A percentile compares a stretch with the other conserved stretches of the same genome.
These are phyloP conservation scores for Grifola frondosa DNA, from an alignment of 1,284 basidiomycete genomes.

Conservation along the genomic window DNA sequence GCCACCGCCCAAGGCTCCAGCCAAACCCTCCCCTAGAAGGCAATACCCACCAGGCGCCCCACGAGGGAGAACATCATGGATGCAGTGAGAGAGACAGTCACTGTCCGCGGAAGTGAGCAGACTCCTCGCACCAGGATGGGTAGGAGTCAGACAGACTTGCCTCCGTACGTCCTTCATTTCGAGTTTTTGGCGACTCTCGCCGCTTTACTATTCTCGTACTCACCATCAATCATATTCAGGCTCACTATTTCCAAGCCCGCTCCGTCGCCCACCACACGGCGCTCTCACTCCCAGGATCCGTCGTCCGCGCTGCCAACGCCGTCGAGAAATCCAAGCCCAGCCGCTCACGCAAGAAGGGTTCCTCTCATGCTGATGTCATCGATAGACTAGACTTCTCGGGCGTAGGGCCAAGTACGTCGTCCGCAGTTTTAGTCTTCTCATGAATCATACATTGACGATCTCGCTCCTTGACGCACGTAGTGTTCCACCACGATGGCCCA, in stretches of 20 bases:
- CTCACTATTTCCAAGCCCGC: conserved; percentile 30
- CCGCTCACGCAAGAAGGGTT: conserved; percentile 62
- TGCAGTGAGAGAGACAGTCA: conserved; percentile 66
- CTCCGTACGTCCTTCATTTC: conserved; percentile 34
- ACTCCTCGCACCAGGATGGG: conserved; percentile 42
- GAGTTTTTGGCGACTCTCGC: conserved; percentile 7
- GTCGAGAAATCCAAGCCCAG: conserved; percentile 54
- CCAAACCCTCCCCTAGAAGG: conserved; percentile 28
- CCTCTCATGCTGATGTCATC: conserved; percentile 65
- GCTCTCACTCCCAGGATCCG: conserved; percentile 74
- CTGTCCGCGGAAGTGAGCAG: conserved; percentile 38
- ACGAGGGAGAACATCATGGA: conserved; percentile 48
- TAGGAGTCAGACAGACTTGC: conserved; percentile 45
- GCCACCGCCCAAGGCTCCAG: conserved; percentile 38
- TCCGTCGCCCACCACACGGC: conserved; percentile 43
- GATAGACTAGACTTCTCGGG: conserved; percentile 65
- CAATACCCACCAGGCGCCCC: conserved; percentile 22
- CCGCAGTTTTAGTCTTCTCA: conserved; percentile 1
- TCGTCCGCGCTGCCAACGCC: conserved; percentile 37
- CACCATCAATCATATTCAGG: conserved; percentile 13
- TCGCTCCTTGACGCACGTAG: conserved; percentile 40
- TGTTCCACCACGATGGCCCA: conserved; percentile 87
- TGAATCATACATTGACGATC: conserved; percentile 3
- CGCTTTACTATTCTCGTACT: conserved; percentile 27
- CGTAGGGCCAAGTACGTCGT: conserved; percentile 70